These are phyloP conservation scores for Ascocoryne sarcoides DNA, from an alignment of 2,329 filamentous ascomycete species.

Conservation along the genomic window DNA sequence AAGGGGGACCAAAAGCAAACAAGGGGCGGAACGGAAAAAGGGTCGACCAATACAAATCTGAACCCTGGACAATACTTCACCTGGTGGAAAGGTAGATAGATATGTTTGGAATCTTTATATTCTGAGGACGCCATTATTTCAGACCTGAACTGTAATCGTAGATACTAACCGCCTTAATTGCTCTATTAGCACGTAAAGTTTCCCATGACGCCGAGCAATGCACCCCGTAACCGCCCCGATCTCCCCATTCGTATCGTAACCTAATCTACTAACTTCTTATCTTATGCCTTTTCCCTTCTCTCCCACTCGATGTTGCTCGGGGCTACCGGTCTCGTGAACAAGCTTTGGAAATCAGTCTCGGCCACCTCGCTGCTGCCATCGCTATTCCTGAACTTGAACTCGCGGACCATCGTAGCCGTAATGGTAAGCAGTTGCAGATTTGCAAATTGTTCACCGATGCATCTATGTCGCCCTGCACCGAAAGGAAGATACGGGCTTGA, in stretches of 20 bases:
- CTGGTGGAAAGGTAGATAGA: too few relatives aligned
- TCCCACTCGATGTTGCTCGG: slow-evolving; percentile 71
- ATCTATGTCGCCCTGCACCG: slow-evolving; percentile 84
- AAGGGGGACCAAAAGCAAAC: too few relatives aligned
- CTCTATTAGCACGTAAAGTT: too few relatives aligned
- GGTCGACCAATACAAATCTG: too few relatives aligned
- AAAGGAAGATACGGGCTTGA: slow-evolving; percentile 89
- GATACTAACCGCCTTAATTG: too few relatives aligned
- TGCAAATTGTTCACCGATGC: slow-evolving; percentile 95
- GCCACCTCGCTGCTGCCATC: slow-evolving; percentile 62
- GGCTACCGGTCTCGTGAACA: slow-evolving; percentile 66
- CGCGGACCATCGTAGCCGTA: slow-evolving; percentile 62
- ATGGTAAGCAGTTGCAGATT: slow-evolving; percentile 89
- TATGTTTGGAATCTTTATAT: too few relatives aligned
- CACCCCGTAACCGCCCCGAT: background rate
- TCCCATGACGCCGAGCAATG: slow-evolving; percentile 13
- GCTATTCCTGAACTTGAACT: slow-evolving; percentile 71
- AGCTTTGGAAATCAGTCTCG: slow-evolving; percentile 58
- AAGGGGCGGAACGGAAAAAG: too few relatives aligned
- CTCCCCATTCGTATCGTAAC: too few relatives aligned
- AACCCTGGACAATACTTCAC: too few relatives aligned
- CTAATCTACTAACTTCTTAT: background rate
- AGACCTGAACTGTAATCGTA: too few relatives aligned
- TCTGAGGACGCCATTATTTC: too few relatives aligned
- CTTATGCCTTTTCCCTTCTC: slow-evolving; percentile 41